Base-by-base conservation (phyloP, 148 eudicot genomes). In the Fallopia convolvulus region DNA sequence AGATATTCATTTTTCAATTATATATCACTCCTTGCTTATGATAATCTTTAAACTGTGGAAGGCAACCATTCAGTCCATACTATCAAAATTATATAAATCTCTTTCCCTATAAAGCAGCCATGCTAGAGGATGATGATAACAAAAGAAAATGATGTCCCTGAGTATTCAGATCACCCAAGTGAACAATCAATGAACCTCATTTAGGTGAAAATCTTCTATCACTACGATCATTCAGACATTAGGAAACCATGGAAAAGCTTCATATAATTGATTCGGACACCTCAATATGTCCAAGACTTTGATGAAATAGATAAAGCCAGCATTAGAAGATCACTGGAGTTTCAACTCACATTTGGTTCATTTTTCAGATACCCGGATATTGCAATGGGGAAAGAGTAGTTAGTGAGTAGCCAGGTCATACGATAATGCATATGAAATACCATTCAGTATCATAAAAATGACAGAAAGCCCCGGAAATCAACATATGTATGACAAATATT, bases 1-100 rank as follows among this genome's bases (percentile, higher is more conserved):
- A 82, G 76, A 79, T 11, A 75, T 36, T 53, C 61, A 66, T 11
- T 76, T 23, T 53, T 75, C 23, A 32, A 5, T 56, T 20, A 42
- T 72, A 72, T 17, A 20, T 42, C 32, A n/a, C 48, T n/a, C 2
- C 11, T 6, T 26, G 30, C 30, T 4, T 5, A 21, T 44, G 3
- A 11, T 23, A n/a, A 26, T 26, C 70, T 58, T 13, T 8, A 21
- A 18, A 21, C 12, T 21, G 32, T 58, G 13, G 33, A 9, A 58
- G 65, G 65, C 12, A 58, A 58, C 33, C 65, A 58, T 23, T 58
- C 65, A 7, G 32, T 58, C 65, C 30, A 9, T 20, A 58, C 1
- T 8, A 58, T 23, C 12, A 21, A 58, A 8, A 58, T 58, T 21
- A 23, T 20, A 55, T 55, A 58, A 23, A 20, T 58, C 60, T 55